Evolutionary conservation across 345 rosid genomes (phyloP).

Genomic region (Alliaria petiolata): DNA sequence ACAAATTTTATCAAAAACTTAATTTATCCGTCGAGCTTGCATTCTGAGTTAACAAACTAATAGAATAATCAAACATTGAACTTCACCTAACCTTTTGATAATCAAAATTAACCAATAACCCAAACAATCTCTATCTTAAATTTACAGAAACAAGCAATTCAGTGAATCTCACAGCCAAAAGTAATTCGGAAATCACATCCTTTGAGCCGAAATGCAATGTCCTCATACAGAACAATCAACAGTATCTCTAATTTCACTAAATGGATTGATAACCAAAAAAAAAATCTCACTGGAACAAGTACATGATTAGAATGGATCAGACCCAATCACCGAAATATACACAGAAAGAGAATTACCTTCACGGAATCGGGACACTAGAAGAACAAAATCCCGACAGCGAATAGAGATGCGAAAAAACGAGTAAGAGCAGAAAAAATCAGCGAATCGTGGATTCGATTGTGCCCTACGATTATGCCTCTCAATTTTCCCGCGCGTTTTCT

Average conservation of each 20-base stretch:
- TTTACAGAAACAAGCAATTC: not conserved
- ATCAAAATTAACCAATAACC: not conserved
- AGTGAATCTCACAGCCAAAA: not conserved
- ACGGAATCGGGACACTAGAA: not conserved
- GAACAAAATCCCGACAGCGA: not conserved
- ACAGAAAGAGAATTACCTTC: not conserved
- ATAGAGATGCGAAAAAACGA: no score
- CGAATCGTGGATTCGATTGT: not conserved
- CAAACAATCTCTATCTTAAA: no score
- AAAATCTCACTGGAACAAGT: not conserved
- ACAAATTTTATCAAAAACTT: not conserved
- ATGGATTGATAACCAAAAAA: not conserved
- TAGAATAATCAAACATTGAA: no score
- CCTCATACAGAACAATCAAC: not conserved
- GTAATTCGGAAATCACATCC: not conserved
- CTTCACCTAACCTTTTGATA: not conserved
- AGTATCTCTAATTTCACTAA: not conserved
- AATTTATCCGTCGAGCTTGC: not conserved
- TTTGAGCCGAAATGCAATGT: not conserved
- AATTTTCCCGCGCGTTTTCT: slow-evolving; percentile 9
- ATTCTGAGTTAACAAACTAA: not conserved
- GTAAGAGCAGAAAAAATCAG: not conserved
- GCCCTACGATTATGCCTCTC: not conserved
- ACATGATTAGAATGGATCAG: not conserved
- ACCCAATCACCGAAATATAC: not conserved